These are phyloP conservation scores for Venturia effusa DNA, from an alignment of 2,329 filamentous ascomycete species.

Conservation along the genomic window DNA sequence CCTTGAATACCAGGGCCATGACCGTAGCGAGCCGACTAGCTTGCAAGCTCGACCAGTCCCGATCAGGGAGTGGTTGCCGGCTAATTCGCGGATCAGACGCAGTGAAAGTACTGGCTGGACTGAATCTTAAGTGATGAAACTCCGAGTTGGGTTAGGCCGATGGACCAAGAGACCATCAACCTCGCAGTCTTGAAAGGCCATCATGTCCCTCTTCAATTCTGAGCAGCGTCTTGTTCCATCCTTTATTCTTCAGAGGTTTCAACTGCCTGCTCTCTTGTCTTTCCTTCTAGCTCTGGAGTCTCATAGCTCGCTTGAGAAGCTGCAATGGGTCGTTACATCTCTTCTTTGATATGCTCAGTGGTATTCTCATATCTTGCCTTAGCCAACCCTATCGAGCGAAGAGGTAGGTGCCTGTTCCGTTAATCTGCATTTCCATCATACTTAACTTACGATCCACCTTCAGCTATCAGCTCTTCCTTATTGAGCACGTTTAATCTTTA, in stretches of 20 bases:
- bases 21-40: neutral
- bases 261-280: neutral
- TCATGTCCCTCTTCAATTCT: neutral
- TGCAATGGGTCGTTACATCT: neutral
- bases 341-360: neutral
- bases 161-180: neutral
- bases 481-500: conserved; percentile 7
- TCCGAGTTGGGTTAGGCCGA: neutral
- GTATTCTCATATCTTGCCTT: neutral
- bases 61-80: neutral
- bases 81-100: neutral
- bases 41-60: neutral
- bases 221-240: neutral
- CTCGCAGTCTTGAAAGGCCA: neutral
- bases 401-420: neutral
- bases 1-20: neutral
- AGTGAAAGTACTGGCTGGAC: neutral
- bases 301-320: neutral
- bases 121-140: neutral
- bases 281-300: neutral
- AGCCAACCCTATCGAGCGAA: conserved; percentile 2
- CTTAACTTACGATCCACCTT: neutral
- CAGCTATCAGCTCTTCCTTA: neutral
- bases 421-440: neutral
- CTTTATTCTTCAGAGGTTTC: neutral